Evolutionary conservation across 2,329 filamentous ascomycete genomes (phyloP).

Genomic region (Phyllosticta capitalensis): DNA sequence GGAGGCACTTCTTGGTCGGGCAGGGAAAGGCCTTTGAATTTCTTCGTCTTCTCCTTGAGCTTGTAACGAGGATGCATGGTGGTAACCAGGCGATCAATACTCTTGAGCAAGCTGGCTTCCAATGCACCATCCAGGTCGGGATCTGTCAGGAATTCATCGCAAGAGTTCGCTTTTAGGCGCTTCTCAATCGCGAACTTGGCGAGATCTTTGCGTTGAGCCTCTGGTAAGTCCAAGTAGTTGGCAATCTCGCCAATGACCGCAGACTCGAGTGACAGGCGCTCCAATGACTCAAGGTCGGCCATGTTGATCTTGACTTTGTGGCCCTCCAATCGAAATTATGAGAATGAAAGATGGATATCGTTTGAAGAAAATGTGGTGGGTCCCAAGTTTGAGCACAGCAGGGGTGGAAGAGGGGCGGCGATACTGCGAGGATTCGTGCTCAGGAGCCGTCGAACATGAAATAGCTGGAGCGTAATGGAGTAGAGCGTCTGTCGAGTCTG

Average conservation of each 20-base stretch:
- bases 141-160: constrained; percentile 58
- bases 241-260: constrained; percentile 91
- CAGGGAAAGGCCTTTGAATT: constrained; percentile 85
- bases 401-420: no score
- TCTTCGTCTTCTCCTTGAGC: constrained; percentile 53
- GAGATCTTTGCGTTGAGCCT: constrained; percentile 89
- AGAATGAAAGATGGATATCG: no score
- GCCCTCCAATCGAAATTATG: no score
- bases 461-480: no score
- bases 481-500: no score
- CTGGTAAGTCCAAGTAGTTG: constrained; percentile 84
- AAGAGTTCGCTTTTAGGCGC: constrained; percentile 62
- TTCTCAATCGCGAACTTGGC: constrained; percentile 95
- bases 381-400: no score
- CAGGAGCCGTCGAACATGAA: no score
- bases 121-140: background rate
- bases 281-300: constrained; percentile 86
- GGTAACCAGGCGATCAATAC: constrained; percentile 76
- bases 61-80: constrained; percentile 91
- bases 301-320: no score
- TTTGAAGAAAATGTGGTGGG: no score
- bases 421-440: no score
- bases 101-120: constrained; percentile 64
- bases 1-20: constrained; percentile 61
- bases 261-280: constrained; percentile 86